These are phyloP conservation scores for Halophytophthora batemanensis DNA, from an alignment of 352 stramenopile genomes.

Conservation along the genomic window DNA sequence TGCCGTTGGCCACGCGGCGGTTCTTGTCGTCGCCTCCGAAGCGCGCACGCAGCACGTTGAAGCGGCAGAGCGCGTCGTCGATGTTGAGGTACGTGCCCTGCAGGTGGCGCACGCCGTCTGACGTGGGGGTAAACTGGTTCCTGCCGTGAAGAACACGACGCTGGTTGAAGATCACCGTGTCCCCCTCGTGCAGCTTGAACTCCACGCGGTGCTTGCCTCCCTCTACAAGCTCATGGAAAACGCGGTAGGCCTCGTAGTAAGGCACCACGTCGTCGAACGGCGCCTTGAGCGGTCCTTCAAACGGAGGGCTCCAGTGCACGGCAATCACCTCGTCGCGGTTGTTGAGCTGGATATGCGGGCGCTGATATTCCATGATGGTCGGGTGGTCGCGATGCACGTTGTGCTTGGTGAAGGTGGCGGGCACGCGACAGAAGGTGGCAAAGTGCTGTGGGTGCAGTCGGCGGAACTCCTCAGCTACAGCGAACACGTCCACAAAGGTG, in stretches of 20 bases:
- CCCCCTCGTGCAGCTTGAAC: conserved; percentile 76
- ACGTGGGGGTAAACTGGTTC: conserved; percentile 66
- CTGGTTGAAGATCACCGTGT: conserved; percentile 87
- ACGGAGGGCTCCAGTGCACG: conserved; percentile 93
- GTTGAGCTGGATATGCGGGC: conserved; percentile 91
- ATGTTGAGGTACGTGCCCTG: conserved; percentile 89
- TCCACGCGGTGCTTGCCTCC: conserved; percentile 61
- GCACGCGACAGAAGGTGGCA: conserved; percentile 73
- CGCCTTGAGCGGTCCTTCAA: conserved; percentile 91
- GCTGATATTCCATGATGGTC: conserved; percentile 92
- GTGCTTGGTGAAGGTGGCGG: conserved; percentile 94
- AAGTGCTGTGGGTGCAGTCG: conserved; percentile 65
- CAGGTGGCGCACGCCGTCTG: conserved; percentile 73
- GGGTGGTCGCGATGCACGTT: conserved; percentile 86
- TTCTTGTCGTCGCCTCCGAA: conserved; percentile 60
- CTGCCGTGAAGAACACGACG: conserved; percentile 76
- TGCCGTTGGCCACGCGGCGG: conserved; percentile 65
- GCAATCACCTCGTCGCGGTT: conserved; percentile 81
- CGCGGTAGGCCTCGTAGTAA: conserved; percentile 83
- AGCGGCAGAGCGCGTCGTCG: conserved; percentile 82
- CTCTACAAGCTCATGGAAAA: conserved; percentile 82
- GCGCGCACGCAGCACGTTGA: conserved; percentile 66
- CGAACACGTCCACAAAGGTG: conserved; percentile 85
- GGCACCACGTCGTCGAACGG: conserved; percentile 61
- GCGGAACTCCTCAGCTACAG: conserved; percentile 67